Evolutionary conservation across 2,329 filamentous ascomycete species (phyloP).

Genomic region (Neoarthrinium moseri): DNA sequence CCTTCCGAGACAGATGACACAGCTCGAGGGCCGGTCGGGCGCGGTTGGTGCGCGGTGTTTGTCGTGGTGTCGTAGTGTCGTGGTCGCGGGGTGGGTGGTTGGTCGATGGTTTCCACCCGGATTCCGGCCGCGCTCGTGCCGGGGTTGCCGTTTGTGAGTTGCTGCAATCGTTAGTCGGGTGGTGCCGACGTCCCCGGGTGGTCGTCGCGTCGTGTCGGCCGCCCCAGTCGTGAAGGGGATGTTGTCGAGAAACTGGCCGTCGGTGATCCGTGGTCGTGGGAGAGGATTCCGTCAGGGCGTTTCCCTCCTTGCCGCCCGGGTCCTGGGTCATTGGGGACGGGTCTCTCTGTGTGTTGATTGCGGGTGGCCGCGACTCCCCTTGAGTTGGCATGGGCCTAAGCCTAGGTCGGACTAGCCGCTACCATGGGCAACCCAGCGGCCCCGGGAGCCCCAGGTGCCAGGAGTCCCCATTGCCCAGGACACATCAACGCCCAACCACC

Average conservation of each 20-base stretch:
- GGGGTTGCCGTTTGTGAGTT: neutral
- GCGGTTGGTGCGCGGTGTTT: neutral
- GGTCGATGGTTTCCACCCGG: neutral
- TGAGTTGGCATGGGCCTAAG: slow-evolving; percentile 18
- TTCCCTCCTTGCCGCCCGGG: slow-evolving; percentile 3
- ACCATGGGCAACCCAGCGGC: slow-evolving; percentile 23
- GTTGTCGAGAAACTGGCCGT: neutral
- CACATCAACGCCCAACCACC: too few species aligned
- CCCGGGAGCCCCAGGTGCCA: too few species aligned
- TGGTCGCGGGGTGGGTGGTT: neutral
- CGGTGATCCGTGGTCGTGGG: neutral
- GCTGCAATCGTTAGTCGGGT: neutral
- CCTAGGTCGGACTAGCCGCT: slow-evolving; percentile 19
- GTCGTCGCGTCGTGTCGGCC: slow-evolving; percentile 3
- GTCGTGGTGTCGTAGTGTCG: slow-evolving; percentile 3
- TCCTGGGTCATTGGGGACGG: too few species aligned
- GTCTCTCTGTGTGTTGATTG: too few species aligned
- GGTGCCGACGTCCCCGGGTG: slow-evolving; percentile 1
- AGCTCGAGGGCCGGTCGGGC: neutral
- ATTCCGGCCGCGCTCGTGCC: neutral
- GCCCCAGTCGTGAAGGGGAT: slow-evolving; percentile 4
- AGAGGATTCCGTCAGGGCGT: neutral
- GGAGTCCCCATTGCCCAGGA: too few species aligned
- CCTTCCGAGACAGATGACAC: slow-evolving; percentile 8
- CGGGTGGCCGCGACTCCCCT: slow-evolving; percentile 18